Evolutionary conservation across 2,329 filamentous ascomycete species (phyloP).

Genomic region (Fusarium sp.): DNA sequence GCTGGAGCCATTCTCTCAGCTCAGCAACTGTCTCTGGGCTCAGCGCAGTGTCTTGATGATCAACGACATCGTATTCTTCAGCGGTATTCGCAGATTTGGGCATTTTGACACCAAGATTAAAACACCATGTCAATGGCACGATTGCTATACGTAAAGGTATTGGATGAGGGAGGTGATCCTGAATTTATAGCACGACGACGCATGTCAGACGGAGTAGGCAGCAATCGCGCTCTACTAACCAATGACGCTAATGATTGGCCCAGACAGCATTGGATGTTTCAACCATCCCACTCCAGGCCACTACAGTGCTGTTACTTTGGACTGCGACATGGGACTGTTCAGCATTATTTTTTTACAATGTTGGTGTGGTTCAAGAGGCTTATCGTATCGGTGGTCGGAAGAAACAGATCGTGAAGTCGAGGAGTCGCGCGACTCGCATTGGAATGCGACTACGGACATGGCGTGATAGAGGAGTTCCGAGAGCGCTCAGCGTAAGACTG

Average conservation of each 20-base stretch:
- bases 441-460: neutral
- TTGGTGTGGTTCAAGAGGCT: neutral
- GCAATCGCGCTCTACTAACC: neutral
- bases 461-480: neutral
- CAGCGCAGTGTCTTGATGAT: conserved; percentile 25
- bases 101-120: neutral
- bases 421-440: neutral
- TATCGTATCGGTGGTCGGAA: neutral
- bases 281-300: neutral
- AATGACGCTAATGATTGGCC: neutral
- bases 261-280: neutral
- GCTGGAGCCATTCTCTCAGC: conserved; percentile 43
- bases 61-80: conserved; percentile 35
- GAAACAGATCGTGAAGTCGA: neutral
- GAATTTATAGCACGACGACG: neutral
- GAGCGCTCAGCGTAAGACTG: neutral
- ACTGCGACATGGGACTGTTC: neutral
- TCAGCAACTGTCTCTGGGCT: conserved; percentile 21
- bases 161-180: neutral
- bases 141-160: neutral
- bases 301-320: neutral
- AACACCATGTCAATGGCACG: neutral
- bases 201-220: conserved; percentile 5
- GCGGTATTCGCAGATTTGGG: conserved; percentile 23
- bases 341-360: neutral